phyloP scores from a whole-genome alignment of 768 basidiomycete species.

The Mrakia hoshinonis region DNA sequence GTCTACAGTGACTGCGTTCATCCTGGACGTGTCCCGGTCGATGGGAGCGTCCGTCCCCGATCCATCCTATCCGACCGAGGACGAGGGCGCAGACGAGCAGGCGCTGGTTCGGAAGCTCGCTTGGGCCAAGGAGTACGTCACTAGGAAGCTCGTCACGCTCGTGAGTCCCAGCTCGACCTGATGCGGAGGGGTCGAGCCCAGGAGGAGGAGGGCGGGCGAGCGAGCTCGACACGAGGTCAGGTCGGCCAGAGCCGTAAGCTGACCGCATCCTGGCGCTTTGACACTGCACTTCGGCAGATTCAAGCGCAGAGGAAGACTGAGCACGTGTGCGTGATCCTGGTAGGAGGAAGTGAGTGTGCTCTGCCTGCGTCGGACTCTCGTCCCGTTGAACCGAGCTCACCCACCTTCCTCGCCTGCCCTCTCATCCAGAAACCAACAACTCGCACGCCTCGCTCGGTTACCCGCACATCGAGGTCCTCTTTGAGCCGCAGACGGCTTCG shows the following conservation, averaged over 20 bases:
- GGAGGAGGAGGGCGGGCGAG: background rate
- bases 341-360: conserved; percentile 46
- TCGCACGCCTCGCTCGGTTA: conserved; percentile 31
- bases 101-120: conserved; percentile 63
- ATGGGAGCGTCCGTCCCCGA: conserved; percentile 54
- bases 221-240: no score
- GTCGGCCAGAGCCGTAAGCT: no score
- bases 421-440: conserved; percentile 38
- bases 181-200: background rate
- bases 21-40: conserved; percentile 76
- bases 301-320: conserved; percentile 87
- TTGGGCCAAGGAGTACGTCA: conserved; percentile 75
- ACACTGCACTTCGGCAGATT: conserved; percentile 53
- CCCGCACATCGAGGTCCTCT: conserved; percentile 35
- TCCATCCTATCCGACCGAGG: conserved; percentile 2
- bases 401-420: background rate
- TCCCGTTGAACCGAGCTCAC: background rate
- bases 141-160: conserved; percentile 86
- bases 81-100: conserved; percentile 44
- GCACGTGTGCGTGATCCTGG: conserved; percentile 80
- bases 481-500: conserved; percentile 28
- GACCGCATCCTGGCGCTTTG: no score
- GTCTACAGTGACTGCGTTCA: conserved; percentile 48
- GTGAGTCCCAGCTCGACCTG: conserved; percentile 40
- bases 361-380: background rate